Conservation (phyloP, 73 alveolate species). For the Durusdinium trenchii region DNA sequence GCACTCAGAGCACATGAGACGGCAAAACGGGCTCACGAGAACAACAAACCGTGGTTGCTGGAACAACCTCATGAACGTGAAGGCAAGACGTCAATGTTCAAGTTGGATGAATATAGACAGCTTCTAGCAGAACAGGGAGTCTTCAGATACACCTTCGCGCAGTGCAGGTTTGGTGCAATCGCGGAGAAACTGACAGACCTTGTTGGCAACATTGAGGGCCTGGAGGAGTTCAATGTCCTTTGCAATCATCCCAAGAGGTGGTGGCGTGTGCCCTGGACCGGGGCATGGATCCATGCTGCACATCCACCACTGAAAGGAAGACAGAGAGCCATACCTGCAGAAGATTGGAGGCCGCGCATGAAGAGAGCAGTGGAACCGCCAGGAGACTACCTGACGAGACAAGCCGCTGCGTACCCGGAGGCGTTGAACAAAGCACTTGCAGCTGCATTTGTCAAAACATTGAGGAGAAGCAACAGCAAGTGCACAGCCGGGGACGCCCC, state of each 20-base stretch:
- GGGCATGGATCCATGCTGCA: neutral
- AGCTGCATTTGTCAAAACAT: neutral
- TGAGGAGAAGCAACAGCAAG: neutral
- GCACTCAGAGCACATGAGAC: neutral
- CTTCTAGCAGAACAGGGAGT: neutral
- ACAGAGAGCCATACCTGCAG: neutral
- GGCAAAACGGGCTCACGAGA: neutral
- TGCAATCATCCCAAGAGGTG: neutral
- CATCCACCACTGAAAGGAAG: conserved; percentile 48
- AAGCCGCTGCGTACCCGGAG: conserved; percentile 6
- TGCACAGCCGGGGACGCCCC: neutral
- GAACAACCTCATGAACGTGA: neutral
- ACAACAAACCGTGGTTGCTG: neutral
- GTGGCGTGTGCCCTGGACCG: conserved; percentile 49
- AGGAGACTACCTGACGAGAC: neutral
- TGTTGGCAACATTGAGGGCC: neutral
- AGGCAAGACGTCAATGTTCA: neutral
- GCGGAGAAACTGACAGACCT: conserved; percentile 19
- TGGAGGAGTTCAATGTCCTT: neutral
- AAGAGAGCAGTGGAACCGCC: neutral
- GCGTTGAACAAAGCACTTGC: neutral
- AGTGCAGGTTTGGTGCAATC: neutral
- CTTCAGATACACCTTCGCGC: neutral
- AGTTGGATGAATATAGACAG: neutral
- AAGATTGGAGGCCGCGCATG: neutral